Conservation (phyloP, 2,329 filamentous ascomycete genomes). For the Byssothecium circinans region DNA sequence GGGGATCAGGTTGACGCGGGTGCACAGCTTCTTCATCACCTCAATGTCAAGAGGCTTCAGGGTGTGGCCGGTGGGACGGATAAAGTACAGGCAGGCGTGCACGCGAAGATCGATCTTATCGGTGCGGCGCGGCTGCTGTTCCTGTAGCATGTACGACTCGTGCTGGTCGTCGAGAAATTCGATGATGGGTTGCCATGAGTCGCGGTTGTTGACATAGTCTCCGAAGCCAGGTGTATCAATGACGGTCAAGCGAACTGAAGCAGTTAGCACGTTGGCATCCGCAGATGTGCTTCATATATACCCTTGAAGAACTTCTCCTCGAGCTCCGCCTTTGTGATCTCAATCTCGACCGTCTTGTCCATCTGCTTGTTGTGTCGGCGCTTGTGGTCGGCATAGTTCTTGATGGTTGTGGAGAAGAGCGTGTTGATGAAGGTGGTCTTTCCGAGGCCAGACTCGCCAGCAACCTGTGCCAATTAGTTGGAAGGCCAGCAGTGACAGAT, state of each 20-base stretch:
- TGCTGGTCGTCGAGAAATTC: constrained; percentile 99
- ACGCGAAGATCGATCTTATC: constrained; percentile 99
- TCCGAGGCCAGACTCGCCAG: constrained; percentile 95
- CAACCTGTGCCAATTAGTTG: constrained; percentile 65
- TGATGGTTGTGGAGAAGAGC: constrained; percentile 99
- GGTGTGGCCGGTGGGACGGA: constrained; percentile 96
- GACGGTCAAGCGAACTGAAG: constrained; percentile 90
- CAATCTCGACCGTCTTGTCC: constrained; percentile 99
- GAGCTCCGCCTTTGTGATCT: constrained; percentile 99
- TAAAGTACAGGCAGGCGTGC: constrained; percentile 98
- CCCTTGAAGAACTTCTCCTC: constrained; percentile 99
- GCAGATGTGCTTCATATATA: constrained; percentile 42
- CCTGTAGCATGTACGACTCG: constrained; percentile 99
- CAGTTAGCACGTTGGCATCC: constrained; percentile 21
- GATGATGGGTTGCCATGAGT: constrained; percentile 99
- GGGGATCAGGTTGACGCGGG: constrained; percentile 96
- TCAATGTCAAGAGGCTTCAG: constrained; percentile 98
- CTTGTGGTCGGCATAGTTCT: constrained; percentile 99
- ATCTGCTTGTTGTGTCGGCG: constrained; percentile 98
- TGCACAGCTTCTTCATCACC: constrained; percentile 99
- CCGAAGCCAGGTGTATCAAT: constrained; percentile 99
- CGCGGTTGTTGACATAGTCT: constrained; percentile 99
- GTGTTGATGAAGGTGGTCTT: constrained; percentile 99
- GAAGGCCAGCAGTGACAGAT: not conserved
- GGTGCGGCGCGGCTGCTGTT: constrained; percentile 95